These are phyloP conservation scores for Moniliophthora roreri DNA, from an alignment of 1,284 basidiomycete species.

Conservation along the genomic window DNA sequence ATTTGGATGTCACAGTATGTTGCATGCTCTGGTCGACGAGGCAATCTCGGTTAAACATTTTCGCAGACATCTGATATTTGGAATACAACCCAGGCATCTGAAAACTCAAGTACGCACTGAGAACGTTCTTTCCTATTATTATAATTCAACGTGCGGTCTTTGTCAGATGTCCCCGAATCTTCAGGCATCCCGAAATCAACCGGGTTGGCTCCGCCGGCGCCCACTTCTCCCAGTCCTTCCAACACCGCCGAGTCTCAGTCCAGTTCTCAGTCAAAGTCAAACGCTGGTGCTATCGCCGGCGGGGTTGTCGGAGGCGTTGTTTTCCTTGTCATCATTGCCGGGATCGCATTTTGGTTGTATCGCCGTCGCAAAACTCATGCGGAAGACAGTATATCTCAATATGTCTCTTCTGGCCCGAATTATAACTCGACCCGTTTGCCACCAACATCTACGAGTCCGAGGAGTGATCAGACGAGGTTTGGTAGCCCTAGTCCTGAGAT, in stretches of 20 bases:
- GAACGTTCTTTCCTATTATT: neutral
- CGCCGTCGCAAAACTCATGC: neutral
- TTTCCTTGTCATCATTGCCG: slow-evolving; percentile 21
- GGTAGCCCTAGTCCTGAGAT: neutral
- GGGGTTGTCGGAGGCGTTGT: slow-evolving; percentile 42
- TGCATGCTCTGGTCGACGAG: neutral
- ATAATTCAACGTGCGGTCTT: no score
- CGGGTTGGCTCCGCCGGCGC: slow-evolving; percentile 1
- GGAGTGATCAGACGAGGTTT: neutral
- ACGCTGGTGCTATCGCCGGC: slow-evolving; percentile 44
- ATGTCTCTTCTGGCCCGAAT: neutral
- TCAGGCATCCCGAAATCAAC: slow-evolving; percentile 7
- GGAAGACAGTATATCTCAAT: neutral
- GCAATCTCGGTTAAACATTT: no score
- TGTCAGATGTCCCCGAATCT: slow-evolving; percentile 13
- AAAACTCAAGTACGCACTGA: slow-evolving; percentile 13
- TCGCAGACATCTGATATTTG: slow-evolving; percentile 16
- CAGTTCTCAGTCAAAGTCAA: slow-evolving; percentile 25
- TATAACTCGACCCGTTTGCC: neutral
- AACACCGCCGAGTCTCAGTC: slow-evolving; percentile 13
- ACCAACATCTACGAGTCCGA: neutral
- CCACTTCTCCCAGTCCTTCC: slow-evolving; percentile 1
- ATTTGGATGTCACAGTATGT: slow-evolving; percentile 28
- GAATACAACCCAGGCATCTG: slow-evolving; percentile 17
- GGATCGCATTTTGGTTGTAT: neutral